Conservation (phyloP, 2,329 filamentous ascomycete species). For the Xylariaceae sp. region DNA sequence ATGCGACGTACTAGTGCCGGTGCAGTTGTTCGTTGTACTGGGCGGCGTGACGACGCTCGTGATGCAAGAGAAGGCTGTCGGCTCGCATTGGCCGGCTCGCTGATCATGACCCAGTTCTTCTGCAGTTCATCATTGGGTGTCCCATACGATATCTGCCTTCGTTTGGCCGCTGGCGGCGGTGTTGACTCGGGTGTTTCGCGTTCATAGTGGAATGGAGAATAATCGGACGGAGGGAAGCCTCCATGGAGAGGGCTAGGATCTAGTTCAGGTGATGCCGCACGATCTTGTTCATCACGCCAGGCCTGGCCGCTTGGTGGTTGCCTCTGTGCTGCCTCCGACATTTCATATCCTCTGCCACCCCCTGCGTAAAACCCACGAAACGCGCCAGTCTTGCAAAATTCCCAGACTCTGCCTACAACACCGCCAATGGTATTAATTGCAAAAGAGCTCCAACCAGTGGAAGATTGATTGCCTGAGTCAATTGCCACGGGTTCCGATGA, state of each 20-base stretch:
- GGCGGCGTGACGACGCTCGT: constrained; percentile 33
- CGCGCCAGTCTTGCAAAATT: constrained; percentile 77
- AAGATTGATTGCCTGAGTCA: constrained; percentile 30
- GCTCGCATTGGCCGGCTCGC: constrained; percentile 44
- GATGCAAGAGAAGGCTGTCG: constrained; percentile 34
- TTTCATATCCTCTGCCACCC: constrained; percentile 74
- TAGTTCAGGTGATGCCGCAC: constrained; percentile 32
- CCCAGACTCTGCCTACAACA: constrained; percentile 79
- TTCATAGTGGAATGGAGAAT: constrained; percentile 43
- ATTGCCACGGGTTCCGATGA: constrained; percentile 37
- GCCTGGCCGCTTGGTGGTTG: constrained; percentile 24
- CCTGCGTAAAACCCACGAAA: constrained; percentile 90
- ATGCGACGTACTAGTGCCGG: constrained; percentile 51
- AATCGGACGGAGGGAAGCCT: constrained; percentile 44
- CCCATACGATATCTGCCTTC: constrained; percentile 59
- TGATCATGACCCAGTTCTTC: constrained; percentile 76
- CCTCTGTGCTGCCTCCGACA: constrained; percentile 45
- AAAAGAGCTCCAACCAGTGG: constrained; percentile 61
- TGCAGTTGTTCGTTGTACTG: constrained; percentile 43
- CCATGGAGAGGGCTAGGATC: constrained; percentile 36
- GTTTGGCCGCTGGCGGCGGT: constrained; percentile 57
- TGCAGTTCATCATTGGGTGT: constrained; percentile 61
- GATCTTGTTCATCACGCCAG: constrained; percentile 41
- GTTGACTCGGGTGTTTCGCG: constrained; percentile 48
- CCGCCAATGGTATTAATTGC: constrained; percentile 69